Evolutionary conservation across 2,329 filamentous ascomycete genomes (phyloP), one percentile per base, ranked within the genome.

Genomic region (Calonectria hongkongensis): DNA sequence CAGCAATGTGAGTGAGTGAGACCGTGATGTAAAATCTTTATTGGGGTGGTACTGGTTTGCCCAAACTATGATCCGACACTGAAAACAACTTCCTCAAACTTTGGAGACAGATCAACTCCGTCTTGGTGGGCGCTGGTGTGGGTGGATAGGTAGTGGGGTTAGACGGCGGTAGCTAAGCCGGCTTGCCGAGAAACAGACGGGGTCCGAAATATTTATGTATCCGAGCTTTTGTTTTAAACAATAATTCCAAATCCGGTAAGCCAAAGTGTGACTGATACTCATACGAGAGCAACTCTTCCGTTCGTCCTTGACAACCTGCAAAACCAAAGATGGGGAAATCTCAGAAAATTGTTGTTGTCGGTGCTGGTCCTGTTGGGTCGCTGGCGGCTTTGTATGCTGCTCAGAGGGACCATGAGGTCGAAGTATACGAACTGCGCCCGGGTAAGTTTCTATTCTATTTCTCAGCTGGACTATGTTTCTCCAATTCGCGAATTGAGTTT

Each of bases 371-470:
- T 0, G 97, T 99, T 9, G 97, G 97, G 47, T 95, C 96, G 13
- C 87, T 99, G 50, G 96, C 97, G 28, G 97, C 95, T 51, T 87
- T 99, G 7, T 99, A 98, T 86, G 96, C 97, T 67, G 96, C 97
- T 4, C 91, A 93, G 78, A 89, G 96, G 83, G 97, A 96, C 51
- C 92, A 98, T 83, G 88, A 96, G 80, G 97, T 99, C 39, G 95
- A 98, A 83, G 89, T 99, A 63, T 99, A 98, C 84, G 97, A 99
- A 85, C 87, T 99, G 77, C 91, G 97, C 82, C 92, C 93, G 87
- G 97, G 97, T 98, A 89, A 83, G 91, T 87, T 76, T 66, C 60
- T 62, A 65, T 66, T 72, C 64, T 50, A 36, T 45, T 39, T 50
- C 70, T 51, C 33, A 56, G 48, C 70, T 72, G 56, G 56, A 60